Evolutionary conservation across 2,329 filamentous ascomycete genomes (phyloP).

Genomic region (Nothophaeocryptopus gaeumannii): DNA sequence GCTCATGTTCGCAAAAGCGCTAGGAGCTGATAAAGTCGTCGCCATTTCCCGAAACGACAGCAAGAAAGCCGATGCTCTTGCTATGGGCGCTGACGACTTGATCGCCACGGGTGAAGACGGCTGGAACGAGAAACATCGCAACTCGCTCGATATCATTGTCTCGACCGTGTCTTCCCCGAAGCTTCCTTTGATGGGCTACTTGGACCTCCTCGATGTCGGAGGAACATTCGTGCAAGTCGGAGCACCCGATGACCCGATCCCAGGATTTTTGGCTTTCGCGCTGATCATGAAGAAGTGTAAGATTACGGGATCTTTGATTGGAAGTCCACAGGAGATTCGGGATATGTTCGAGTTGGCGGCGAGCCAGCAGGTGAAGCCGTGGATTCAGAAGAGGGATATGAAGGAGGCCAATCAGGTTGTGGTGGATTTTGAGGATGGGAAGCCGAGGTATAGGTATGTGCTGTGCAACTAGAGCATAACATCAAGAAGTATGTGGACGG

Average conservation of each 20-base stretch:
- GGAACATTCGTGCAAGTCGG: constrained; percentile 66
- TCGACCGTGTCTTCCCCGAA: constrained; percentile 56
- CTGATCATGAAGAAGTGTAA: constrained; percentile 56
- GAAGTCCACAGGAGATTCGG: constrained; percentile 55
- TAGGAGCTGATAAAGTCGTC: constrained; percentile 66
- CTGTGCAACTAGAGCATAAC: constrained; percentile 15
- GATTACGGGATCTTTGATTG: constrained; percentile 47
- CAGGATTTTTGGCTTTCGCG: constrained; percentile 55
- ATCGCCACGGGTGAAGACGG: constrained; percentile 58
- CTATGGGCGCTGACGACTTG: constrained; percentile 59
- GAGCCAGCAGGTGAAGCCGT: constrained; percentile 57
- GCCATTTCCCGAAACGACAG: constrained; percentile 60
- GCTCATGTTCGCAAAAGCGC: constrained; percentile 66
- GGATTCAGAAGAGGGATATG: constrained; percentile 61
- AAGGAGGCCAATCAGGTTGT: constrained; percentile 57
- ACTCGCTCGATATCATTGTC: constrained; percentile 58
- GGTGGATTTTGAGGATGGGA: constrained; percentile 57
- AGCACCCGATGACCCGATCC: constrained; percentile 57
- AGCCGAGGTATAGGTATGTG: constrained; percentile 45
- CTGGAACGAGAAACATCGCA: constrained; percentile 56
- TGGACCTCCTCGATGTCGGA: constrained; percentile 58
- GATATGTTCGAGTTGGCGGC: constrained; percentile 62
- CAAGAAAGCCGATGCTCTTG: constrained; percentile 60
- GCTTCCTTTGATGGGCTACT: constrained; percentile 63
- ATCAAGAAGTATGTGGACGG: neutral